Conservation (phyloP, 768 basidiomycete species). For the Phanerodontia chrysosporium region DNA sequence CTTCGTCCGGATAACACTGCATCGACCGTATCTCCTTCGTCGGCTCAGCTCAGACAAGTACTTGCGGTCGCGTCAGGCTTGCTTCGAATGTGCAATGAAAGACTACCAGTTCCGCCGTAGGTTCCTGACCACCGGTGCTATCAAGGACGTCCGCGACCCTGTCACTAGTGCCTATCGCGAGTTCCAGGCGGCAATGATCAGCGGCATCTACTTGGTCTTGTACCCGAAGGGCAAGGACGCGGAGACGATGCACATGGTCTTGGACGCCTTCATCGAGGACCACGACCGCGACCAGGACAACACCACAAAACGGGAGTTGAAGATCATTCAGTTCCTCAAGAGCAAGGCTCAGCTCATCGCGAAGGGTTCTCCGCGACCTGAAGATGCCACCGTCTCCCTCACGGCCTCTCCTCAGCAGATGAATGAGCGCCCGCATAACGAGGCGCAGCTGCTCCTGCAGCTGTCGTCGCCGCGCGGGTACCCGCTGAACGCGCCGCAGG, state of each 20-base stretch:
- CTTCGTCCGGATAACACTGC: conserved; percentile 78
- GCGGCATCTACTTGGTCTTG: conserved; percentile 80
- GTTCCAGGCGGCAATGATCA: conserved; percentile 87
- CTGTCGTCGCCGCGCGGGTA: conserved; percentile 24
- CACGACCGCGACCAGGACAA: conserved; percentile 74
- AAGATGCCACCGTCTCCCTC: conserved; percentile 18
- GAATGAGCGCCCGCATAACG: conserved; percentile 30
- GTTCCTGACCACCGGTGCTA: conserved; percentile 50
- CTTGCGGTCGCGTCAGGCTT: conserved; percentile 74
- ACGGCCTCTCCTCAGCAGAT: conserved; percentile 11
- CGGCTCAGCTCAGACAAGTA: conserved; percentile 78
- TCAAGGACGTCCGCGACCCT: conserved; percentile 59
- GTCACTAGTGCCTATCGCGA: conserved; percentile 81
- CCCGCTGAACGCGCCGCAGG: conserved; percentile 5
- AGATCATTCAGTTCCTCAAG: conserved; percentile 81
- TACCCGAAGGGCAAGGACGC: conserved; percentile 71
- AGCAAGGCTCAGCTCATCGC: conserved; percentile 51
- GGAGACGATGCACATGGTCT: conserved; percentile 68
- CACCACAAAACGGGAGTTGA: conserved; percentile 77
- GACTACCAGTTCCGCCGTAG: conserved; percentile 77
- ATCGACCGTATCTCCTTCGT: conserved; percentile 85
- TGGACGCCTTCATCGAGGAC: conserved; percentile 74
- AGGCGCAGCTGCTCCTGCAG: conserved; percentile 48
- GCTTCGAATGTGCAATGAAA: conserved; percentile 86
- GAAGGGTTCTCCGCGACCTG: conserved; percentile 24